Conservation (phyloP, 108 stramenopile species). For the Fragilariopsis cylindrus region DNA sequence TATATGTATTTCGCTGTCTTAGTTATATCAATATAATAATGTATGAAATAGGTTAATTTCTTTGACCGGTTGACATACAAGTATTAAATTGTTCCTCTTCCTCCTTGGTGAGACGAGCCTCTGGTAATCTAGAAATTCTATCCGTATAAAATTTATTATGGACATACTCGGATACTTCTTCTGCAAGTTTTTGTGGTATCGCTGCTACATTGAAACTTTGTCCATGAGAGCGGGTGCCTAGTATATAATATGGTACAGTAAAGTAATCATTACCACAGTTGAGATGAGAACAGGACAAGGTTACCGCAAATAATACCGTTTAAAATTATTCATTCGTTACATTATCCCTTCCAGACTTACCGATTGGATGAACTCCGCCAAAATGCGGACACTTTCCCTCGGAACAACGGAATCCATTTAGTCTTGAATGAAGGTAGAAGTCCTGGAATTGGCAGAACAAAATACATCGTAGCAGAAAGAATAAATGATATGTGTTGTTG, state of each 20-base stretch:
- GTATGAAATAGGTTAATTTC: too few species aligned
- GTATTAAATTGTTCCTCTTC: conserved; percentile 5
- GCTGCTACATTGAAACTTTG: conserved; percentile 19
- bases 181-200: conserved; percentile 32
- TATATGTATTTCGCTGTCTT: too few species aligned
- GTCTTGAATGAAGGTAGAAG: background rate
- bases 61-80: background rate
- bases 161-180: conserved; percentile 34
- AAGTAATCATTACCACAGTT: too few species aligned
- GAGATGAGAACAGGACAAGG: too few species aligned
- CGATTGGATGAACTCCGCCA: conserved; percentile 1
- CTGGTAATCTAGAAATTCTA: background rate
- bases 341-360: too few species aligned
- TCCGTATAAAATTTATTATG: conserved; percentile 17
- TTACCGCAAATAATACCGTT: too few species aligned
- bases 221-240: conserved; percentile 8
- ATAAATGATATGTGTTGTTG: background rate
- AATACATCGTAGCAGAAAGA: background rate
- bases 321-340: too few species aligned
- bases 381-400: background rate
- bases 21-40: too few species aligned
- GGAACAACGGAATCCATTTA: background rate
- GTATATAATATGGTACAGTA: too few species aligned
- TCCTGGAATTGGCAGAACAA: conserved; percentile 2
- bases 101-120: background rate